Base-by-base conservation (phyloP, 495 filamentous ascomycete species). In the Aspergillus sclerotioniger region DNA sequence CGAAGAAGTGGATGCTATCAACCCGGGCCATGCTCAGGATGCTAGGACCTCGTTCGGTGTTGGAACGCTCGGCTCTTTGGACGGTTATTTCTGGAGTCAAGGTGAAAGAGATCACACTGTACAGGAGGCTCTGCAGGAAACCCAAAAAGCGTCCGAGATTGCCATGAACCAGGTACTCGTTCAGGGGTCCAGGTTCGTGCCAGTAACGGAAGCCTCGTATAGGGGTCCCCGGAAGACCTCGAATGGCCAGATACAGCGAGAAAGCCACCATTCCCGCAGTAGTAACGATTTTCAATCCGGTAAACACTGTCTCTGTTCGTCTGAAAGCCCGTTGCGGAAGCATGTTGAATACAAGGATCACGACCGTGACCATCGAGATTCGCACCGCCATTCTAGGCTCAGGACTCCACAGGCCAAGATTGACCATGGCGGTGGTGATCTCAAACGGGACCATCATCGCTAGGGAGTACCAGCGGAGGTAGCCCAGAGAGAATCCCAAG, bases 351-450 rank as follows among this genome's bases (percentile, higher is more conserved):
- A 68, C 62, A 39, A 92, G 72, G 52, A 94, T 87, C 21, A 85
- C 62, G 6, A 79, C 15, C n/a, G 87, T 82, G 70, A 93, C 89
- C 53, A 93, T 72, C 12, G 82, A 79, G 48, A 96, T 81, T 70
- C 88, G 93, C 19, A 88, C 79, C 31, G 85, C 84, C 51, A 87
- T 81, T 28, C 80, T 81, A 25, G 86, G 52, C 7, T 72, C 37
- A 5, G 74, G 67, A 37, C 87, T 81, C 92, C 91, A 97, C 67
- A 88, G 88, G 16, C 85, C 77, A 52, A 95, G 85, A 28, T 90
- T 95, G 54, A 96, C 85, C 57, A 91, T 87, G 20, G 90, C 91
- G 3, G 90, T 86, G 37, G 93, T 88, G 46, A 94, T 87, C 70
- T 97, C 92, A 55, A 75, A 78, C 4, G 76, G 74, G 4, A 90